Evolutionary conservation across 352 stramenopile species (phyloP).

Genomic region (Phytopythium chamaehyphon): DNA sequence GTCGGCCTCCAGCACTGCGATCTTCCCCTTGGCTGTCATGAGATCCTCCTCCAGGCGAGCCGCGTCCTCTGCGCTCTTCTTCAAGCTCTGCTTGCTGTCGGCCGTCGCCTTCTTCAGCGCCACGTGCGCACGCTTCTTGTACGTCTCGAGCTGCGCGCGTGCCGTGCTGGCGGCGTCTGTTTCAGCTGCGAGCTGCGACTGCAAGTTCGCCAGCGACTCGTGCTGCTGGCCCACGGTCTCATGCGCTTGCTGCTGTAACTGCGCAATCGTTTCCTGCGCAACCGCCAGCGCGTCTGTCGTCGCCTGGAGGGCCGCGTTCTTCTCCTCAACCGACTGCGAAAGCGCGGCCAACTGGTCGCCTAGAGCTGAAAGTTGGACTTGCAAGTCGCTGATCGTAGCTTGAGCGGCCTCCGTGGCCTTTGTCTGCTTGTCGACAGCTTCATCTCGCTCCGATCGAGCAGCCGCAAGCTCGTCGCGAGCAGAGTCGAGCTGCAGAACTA

Average conservation of each 20-base stretch:
- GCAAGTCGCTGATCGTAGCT: slow-evolving; percentile 11
- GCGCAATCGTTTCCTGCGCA: slow-evolving; percentile 29
- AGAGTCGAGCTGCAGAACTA: slow-evolving; percentile 15
- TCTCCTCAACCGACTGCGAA: slow-evolving; percentile 1
- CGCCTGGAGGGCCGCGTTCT: slow-evolving; percentile 11
- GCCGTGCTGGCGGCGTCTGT: slow-evolving; percentile 45
- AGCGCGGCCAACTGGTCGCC: neutral
- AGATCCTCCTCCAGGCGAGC: slow-evolving; percentile 47
- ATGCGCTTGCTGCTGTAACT: slow-evolving; percentile 19
- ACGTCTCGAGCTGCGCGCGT: slow-evolving; percentile 58
- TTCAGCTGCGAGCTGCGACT: slow-evolving; percentile 39
- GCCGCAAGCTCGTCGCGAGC: slow-evolving; percentile 24
- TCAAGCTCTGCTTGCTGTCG: slow-evolving; percentile 59
- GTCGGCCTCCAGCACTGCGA: slow-evolving; percentile 32
- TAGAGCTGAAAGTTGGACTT: slow-evolving; percentile 1
- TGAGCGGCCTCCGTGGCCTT: slow-evolving; percentile 8
- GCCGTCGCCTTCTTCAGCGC: slow-evolving; percentile 73
- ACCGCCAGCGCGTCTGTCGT: slow-evolving; percentile 9
- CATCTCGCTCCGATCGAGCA: neutral
- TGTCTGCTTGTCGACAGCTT: neutral
- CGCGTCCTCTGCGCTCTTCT: slow-evolving; percentile 38
- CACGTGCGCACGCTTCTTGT: slow-evolving; percentile 75
- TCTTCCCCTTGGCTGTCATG: slow-evolving; percentile 27
- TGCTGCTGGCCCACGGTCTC: slow-evolving; percentile 10
- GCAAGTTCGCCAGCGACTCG: slow-evolving; percentile 16